These are phyloP conservation scores for Cordia subcordata DNA, from an alignment of 257 asterid genomes.

Conservation along the genomic window DNA sequence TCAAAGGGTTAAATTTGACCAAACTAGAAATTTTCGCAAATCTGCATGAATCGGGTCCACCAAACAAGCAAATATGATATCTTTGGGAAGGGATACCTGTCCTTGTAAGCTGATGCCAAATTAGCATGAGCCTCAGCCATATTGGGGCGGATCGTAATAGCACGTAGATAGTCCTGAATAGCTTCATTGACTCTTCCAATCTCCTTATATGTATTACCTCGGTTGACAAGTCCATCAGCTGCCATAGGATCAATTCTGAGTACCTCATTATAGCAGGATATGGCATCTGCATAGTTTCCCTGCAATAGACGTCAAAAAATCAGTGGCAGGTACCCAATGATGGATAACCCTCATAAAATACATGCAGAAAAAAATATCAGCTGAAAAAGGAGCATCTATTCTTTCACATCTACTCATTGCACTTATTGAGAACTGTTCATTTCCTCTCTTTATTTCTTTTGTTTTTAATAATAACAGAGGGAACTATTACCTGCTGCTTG, in stretches of 20 bases:
- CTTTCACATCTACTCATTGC: too few relatives aligned
- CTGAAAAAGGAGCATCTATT: background rate
- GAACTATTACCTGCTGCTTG: conserved; percentile 73
- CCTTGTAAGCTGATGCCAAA: conserved; percentile 98
- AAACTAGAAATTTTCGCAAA: conserved; percentile 1
- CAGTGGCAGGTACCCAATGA: background rate
- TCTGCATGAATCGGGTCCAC: background rate
- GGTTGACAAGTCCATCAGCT: conserved; percentile 95
- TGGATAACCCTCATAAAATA: conserved; percentile 4
- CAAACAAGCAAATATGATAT: background rate
- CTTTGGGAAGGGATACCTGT: conserved; percentile 41
- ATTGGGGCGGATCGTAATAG: conserved; percentile 75
- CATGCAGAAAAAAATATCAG: conserved; percentile 2
- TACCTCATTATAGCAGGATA: conserved; percentile 95
- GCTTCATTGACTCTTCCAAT: conserved; percentile 95
- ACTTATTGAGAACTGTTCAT: too few relatives aligned
- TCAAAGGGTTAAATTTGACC: conserved; percentile 10
- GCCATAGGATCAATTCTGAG: conserved; percentile 94
- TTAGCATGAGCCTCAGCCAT: conserved; percentile 99
- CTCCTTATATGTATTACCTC: conserved; percentile 97
- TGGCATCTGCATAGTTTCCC: conserved; percentile 96
- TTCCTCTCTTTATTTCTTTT: too few relatives aligned
- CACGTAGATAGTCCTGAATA: conserved; percentile 82
- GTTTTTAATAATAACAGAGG: too few relatives aligned
- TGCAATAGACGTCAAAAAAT: conserved; percentile 25